Percentiles rank a stretch among this genome's conserved stretches.
Conservation (phyloP, 306 rosid genomes). For the Acmispon strigosus region DNA sequence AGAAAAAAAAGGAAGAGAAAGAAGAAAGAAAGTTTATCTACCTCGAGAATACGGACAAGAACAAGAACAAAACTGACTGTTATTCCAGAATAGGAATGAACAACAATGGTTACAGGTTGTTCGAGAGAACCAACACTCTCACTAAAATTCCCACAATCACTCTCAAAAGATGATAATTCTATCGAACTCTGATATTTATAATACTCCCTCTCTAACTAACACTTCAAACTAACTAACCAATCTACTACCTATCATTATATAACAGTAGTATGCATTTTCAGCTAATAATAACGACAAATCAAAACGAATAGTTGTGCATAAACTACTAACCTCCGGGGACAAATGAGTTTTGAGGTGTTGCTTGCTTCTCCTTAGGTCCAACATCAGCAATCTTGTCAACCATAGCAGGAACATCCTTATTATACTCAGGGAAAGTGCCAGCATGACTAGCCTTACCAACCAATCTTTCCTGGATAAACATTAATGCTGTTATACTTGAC, state of each 20-base stretch:
- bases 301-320: neutral
- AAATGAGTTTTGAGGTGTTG: slow-evolving; percentile 17
- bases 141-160: too few relatives aligned
- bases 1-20: too few relatives aligned
- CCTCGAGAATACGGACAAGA: too few relatives aligned
- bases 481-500: neutral
- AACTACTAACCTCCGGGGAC: slow-evolving; percentile 38
- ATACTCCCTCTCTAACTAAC: too few relatives aligned
- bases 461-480: slow-evolving; percentile 44
- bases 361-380: slow-evolving; percentile 33
- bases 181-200: too few relatives aligned
- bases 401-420: slow-evolving; percentile 59
- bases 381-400: slow-evolving; percentile 66
- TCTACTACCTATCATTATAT: neutral
- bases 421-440: slow-evolving; percentile 29
- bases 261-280: neutral
- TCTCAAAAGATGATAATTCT: too few relatives aligned
- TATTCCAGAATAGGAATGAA: too few relatives aligned
- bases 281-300: slow-evolving; percentile 8
- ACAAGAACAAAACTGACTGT: too few relatives aligned
- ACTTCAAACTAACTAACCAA: too few relatives aligned
- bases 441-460: slow-evolving; percentile 29
- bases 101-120: too few relatives aligned
- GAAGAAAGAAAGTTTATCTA: too few relatives aligned
- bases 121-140: too few relatives aligned